A percentile compares a stretch with the other conserved stretches of the same genome.
Conservation (phyloP, 495 filamentous ascomycete genomes). For the Acidiella bohemica region DNA sequence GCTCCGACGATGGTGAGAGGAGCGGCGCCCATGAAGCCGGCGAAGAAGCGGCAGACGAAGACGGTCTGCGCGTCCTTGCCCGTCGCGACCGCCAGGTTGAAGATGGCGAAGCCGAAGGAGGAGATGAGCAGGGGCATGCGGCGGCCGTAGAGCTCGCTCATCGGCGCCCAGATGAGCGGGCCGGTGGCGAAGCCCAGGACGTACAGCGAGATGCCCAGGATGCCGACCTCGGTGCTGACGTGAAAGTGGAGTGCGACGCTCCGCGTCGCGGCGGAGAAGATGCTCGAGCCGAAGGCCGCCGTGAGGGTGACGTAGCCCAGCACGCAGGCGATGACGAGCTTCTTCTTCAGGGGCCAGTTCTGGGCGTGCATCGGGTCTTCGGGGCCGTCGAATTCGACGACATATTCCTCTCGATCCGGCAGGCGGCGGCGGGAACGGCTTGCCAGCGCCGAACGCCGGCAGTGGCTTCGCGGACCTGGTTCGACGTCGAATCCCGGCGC, state of each 20-base stretch:
- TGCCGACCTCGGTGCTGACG: slow-evolving; percentile 19
- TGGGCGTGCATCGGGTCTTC: slow-evolving; percentile 53
- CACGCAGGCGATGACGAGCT: slow-evolving; percentile 28
- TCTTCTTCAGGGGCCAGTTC: slow-evolving; percentile 37
- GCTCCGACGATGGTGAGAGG: slow-evolving; percentile 39
- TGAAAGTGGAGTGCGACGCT: slow-evolving; percentile 16
- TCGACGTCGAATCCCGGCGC: slow-evolving; percentile 32
- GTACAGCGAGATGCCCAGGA: slow-evolving; percentile 24
- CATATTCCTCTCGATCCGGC: slow-evolving; percentile 65
- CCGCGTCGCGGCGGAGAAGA: slow-evolving; percentile 20
- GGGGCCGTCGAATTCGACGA: slow-evolving; percentile 72
- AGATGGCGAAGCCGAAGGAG: slow-evolving; percentile 24
- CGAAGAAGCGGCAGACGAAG: slow-evolving; percentile 40
- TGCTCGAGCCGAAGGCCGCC: slow-evolving; percentile 23
- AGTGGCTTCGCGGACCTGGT: no score
- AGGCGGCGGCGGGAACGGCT: slow-evolving; percentile 60
- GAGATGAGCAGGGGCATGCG: slow-evolving; percentile 20
- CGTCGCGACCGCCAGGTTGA: slow-evolving; percentile 22
- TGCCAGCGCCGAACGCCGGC: no score
- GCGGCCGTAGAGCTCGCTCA: slow-evolving; percentile 27
- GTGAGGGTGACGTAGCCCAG: slow-evolving; percentile 24
- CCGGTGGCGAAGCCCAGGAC: slow-evolving; percentile 29
- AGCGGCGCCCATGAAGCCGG: slow-evolving; percentile 35
- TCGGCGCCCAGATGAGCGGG: slow-evolving; percentile 27
- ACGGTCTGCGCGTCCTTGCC: slow-evolving; percentile 34